Conservation (phyloP, 1,284 basidiomycete species). For the Puccinia hordei region DNA sequence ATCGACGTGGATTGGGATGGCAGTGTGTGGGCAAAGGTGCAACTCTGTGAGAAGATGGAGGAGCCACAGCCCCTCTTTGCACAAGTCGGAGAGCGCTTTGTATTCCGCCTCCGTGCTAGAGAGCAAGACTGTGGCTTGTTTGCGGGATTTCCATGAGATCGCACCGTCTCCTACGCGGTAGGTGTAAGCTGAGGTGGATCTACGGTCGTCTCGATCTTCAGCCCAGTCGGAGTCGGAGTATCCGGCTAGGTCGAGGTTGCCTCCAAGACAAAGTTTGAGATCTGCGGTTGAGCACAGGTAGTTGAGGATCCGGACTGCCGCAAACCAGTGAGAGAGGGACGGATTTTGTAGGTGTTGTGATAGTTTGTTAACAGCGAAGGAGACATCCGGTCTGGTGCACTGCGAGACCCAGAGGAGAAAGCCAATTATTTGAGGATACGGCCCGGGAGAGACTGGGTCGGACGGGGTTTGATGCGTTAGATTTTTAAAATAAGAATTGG, state of each 20-base stretch:
- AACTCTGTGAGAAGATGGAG: neutral
- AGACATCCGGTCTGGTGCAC: neutral
- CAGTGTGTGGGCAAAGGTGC: too few species aligned
- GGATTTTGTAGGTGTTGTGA: neutral
- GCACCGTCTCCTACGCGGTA: too few species aligned
- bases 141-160: too few species aligned
- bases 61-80: neutral
- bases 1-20: too few species aligned
- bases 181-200: too few species aligned
- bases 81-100: too few species aligned
- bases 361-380: neutral
- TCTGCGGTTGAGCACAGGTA: neutral
- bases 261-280: neutral
- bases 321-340: neutral
- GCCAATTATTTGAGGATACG: neutral
- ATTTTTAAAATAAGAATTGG: neutral
- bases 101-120: neutral
- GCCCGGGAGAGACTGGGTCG: neutral
- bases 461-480: neutral
- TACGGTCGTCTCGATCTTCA: too few species aligned
- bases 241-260: neutral
- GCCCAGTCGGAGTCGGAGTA: too few species aligned
- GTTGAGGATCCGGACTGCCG: neutral
- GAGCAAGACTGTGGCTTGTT: neutral
- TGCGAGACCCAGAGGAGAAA: neutral